Evolutionary conservation across 495 filamentous ascomycete genomes (phyloP), one percentile per base, ranked within the genome.

Genomic region (Penicillium verhagenii): DNA sequence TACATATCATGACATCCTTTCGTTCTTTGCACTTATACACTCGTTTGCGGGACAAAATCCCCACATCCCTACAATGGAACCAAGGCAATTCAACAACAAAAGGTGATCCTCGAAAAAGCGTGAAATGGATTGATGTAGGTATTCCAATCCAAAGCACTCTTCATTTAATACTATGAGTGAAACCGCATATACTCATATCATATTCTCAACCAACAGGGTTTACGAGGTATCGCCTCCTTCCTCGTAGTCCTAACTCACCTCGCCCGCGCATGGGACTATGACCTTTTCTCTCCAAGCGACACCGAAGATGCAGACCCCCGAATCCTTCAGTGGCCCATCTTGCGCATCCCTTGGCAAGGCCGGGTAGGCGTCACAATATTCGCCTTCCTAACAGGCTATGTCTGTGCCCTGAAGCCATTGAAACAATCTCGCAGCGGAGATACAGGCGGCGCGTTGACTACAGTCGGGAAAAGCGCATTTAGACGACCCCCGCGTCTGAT

Each of bases 71-170:
- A 5, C 69, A 67, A 29, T 74, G 73, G 73, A 59, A 53, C 16
- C 59, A 58, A 20, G 61, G 63, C 24, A 53, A 66, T 16, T 37
- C 66, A 4, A 54, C 52, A 19, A 58, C 61, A 37, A 74, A 70
- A 55, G 73, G 73, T n/a, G 71, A 76, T 49, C 70, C 73, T 1
- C 64, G 63, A 56, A 82, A 83, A 62, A 84, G 84, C 54, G 83
- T 88, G 23, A 87, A 86, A 72, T 88, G 85, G 85, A 82, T 87
- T 26, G 85, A 88, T 79, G 84, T 86, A 72, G 60, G 82, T 76
- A 38, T 37, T 21, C 23, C 37, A 6, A 16, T 42, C 6, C 14
- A 13, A 10, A 16, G 31, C 47, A 83, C 80, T 50, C 66, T 25
- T 14, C 6, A 4, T 29, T 29, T 16, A 3, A 4, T 26, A 13